Base-by-base conservation (phyloP, 352 stramenopile species). In the Phytophthora tubulina region DNA sequence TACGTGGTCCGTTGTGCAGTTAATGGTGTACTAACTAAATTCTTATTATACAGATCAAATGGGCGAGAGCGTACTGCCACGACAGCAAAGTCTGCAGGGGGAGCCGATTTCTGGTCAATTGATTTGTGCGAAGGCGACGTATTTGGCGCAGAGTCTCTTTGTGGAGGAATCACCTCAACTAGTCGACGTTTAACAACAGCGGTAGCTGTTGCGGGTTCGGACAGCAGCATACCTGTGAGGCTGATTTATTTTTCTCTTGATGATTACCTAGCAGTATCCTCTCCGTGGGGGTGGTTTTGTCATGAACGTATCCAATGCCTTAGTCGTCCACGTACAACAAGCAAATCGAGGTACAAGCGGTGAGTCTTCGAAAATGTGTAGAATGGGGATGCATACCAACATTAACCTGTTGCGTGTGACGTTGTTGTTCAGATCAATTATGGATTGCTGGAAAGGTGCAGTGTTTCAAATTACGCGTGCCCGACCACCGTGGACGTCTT, bases 111-210 rank as follows among this genome's bases (percentile, higher is more conserved):
- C 49, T 85, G 44, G 33, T 81, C 8, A 44, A 84, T 58, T 21
- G 55, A 67, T 17, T 33, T 87, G 11, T 44, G 27, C 30, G 77
- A 84, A 46, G 72, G 67, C 11, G 79, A 89, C 15, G 63, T 80
- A 0, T 89, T 89, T 54, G 81, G 79, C 0, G 79, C 82, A 70
- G 81, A 89, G 64, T 60, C 46, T 7, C 63, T 85, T 30, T 15
- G 63, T 4, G 57, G 44, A 31, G 46, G 46, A 38, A 53, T 17
- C 46, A 6, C 30, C 46, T 53, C 21, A 21, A 48, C 6, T 52
- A 52, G 14, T 30, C 39, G 38, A 35, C 60, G 60, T 30, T 41
- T 52, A 38, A 67, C 57, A 3, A 86, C 77, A 15, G 79, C 74
- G 14, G 44, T 81, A 6, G 72, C 63, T 38, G 62, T 58, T 27